Base-by-base conservation (phyloP, 2,329 filamentous ascomycete genomes). In the Penicillium sp. region DNA sequence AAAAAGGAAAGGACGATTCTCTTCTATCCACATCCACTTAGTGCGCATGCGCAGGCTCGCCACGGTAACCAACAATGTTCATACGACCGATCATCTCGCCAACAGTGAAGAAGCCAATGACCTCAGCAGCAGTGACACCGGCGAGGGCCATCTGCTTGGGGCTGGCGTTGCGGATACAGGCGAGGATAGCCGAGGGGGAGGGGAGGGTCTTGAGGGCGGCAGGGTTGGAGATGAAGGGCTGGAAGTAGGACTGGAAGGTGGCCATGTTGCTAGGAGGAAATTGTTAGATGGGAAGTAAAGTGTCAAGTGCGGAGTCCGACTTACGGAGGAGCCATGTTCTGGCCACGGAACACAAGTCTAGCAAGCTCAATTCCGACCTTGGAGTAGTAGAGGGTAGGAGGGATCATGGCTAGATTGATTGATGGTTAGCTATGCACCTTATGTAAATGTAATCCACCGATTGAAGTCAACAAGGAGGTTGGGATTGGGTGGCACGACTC, bases 321-420 rank as follows among this genome's bases (percentile, higher is more conserved):
- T 86, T 89, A 99, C 94, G 94, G 94, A 78, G 91, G 91, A 73
- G 83, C 81, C 91, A 99, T 97, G 80, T 89, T 90, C 78, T 93
- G 91, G 75, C 86, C 87, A 69, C 86, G 85, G 81, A 91, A 91
- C 65, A 97, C 85, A 66, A 97, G 83, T 84, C 90, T 96, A 73
- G 84, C 84, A 58, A 97, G 82, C 82, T 99, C 94, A 63, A 92
- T 79, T 68, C 83, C 89, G 72, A 97, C 93, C 75, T 87, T 89
- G 70, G 88, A 87, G 83, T 97, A 99, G 85, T 97, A 97, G 73
- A 95, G 73, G 62, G 91, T 88, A 60, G 87, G 87, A 67, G 94
- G 94, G 66, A 92, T 85, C 80, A 94, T 83, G 76, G 87, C 93
- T 97, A 72, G 56, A 64, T 50, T n/a, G 14, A 50, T 49, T 37